A percentile compares a stretch with the other conserved stretches of the same genome.
Conservation (phyloP, 495 filamentous ascomycete species). For the Penicillium desertorum region DNA sequence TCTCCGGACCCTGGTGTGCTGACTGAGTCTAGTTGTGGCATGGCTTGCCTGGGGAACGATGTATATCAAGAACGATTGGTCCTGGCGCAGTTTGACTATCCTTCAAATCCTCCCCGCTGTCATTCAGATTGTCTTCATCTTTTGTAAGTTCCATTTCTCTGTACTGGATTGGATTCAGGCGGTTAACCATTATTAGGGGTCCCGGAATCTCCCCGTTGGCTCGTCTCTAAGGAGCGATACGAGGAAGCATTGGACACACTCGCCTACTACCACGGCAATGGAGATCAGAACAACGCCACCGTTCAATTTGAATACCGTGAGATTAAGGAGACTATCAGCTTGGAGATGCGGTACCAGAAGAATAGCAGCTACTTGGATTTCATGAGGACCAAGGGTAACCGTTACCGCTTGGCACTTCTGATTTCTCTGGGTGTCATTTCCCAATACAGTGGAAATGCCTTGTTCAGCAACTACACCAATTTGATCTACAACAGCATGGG, state of each 20-base stretch:
- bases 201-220: conserved; percentile 47
- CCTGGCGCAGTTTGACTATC: conserved; percentile 45
- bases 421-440: conserved; percentile 56
- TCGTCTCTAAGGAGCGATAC: conserved; percentile 35
- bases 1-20: not conserved
- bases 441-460: conserved; percentile 65
- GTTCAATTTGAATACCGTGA: conserved; percentile 32
- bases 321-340: conserved; percentile 27
- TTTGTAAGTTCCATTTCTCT: conserved; percentile 20
- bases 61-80: conserved; percentile 42
- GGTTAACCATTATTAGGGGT: conserved; percentile 24
- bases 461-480: conserved; percentile 60
- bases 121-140: conserved; percentile 44
- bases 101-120: conserved; percentile 32
- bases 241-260: conserved; percentile 39
- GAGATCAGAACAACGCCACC: conserved; percentile 20
- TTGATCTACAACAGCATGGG: conserved; percentile 57
- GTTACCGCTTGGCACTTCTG: conserved; percentile 56
- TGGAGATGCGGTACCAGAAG: conserved; percentile 33
- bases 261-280: conserved; percentile 33
- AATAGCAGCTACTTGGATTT: conserved; percentile 51
- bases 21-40: conserved; percentile 16
- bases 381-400: conserved; percentile 65
- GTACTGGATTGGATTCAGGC: not conserved
- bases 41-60: conserved; percentile 25